Conservation (phyloP, 2,329 filamentous ascomycete species). For the Hypocreales sp. region DNA sequence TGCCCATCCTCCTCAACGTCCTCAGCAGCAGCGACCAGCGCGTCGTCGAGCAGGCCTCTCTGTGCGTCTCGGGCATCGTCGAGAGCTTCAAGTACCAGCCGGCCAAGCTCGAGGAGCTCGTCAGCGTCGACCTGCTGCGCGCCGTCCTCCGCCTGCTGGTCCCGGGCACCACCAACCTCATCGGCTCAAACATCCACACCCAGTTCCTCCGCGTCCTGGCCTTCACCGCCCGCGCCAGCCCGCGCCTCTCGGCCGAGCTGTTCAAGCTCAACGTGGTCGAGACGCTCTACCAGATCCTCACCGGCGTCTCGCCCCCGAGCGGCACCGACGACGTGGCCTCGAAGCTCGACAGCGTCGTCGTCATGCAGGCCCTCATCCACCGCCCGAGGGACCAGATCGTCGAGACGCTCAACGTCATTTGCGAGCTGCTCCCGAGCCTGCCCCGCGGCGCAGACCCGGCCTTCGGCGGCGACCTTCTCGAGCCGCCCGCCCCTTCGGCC, state of each 20-base stretch:
- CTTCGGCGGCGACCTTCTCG: conserved; percentile 26
- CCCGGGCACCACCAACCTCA: conserved; percentile 88
- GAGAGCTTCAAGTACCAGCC: conserved; percentile 91
- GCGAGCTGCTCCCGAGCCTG: conserved; percentile 73
- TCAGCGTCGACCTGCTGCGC: conserved; percentile 73
- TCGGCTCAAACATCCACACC: conserved; percentile 87
- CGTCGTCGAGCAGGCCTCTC: conserved; percentile 89
- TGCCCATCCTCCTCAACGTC: conserved; percentile 88
- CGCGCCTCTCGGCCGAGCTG: conserved; percentile 71
- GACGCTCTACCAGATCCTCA: conserved; percentile 92
- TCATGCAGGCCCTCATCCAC: conserved; percentile 97
- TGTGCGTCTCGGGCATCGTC: conserved; percentile 89
- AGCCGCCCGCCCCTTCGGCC: conserved; percentile 19
- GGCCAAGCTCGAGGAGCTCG: conserved; percentile 78
- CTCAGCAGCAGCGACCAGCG: conserved; percentile 86
- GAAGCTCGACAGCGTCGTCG: conserved; percentile 89
- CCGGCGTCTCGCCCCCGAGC: conserved; percentile 79
- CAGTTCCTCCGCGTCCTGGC: conserved; percentile 87
- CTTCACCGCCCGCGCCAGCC: conserved; percentile 80
- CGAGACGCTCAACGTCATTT: conserved; percentile 94
- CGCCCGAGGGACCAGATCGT: conserved; percentile 90
- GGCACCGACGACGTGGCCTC: conserved; percentile 62
- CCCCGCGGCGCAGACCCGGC: conserved; percentile 35
- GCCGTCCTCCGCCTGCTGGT: conserved; percentile 77
- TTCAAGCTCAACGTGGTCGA: conserved; percentile 96